Evolutionary conservation across 1,284 basidiomycete genomes (phyloP).

Genomic region (Rhizoctonia solani): DNA sequence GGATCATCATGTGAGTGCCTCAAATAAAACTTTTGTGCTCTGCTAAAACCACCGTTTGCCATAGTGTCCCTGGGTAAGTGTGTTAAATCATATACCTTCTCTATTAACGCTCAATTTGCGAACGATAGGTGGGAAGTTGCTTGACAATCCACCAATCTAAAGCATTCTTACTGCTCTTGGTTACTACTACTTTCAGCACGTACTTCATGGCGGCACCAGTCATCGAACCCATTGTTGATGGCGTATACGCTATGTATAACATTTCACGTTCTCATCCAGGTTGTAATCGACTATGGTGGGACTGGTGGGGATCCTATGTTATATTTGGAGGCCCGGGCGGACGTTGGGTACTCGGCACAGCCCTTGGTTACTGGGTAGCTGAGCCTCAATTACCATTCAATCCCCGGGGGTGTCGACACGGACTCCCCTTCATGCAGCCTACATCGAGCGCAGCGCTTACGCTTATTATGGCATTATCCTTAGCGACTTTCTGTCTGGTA

Average conservation of each 20-base stretch:
- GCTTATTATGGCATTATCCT: conserved; percentile 42
- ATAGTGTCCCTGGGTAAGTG: conserved; percentile 56
- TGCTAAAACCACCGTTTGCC: too few relatives aligned
- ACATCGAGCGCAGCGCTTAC: conserved; percentile 15
- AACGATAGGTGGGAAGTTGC: conserved; percentile 55
- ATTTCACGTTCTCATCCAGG: conserved; percentile 48
- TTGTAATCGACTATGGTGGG: conserved; percentile 53
- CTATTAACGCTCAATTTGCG: background rate
- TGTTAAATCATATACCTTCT: background rate
- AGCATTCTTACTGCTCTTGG: conserved; percentile 50
- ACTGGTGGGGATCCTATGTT: conserved; percentile 56
- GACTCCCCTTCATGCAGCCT: conserved; percentile 40
- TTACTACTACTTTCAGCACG: conserved; percentile 47
- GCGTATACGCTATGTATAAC: conserved; percentile 44
- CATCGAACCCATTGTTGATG: conserved; percentile 44
- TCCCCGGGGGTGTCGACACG: conserved; percentile 50
- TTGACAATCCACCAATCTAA: conserved; percentile 52
- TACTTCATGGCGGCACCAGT: conserved; percentile 48
- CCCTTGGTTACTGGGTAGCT: conserved; percentile 51
- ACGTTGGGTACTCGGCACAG: conserved; percentile 51
- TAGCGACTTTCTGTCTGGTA: conserved; percentile 52
- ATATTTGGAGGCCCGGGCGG: conserved; percentile 55
- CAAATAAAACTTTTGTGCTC: too few relatives aligned
- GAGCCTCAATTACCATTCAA: conserved; percentile 46
- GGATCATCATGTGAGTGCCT: conserved; percentile 52